Evolutionary conservation across 805 yeast genomes (phyloP), one percentile per base, ranked within the genome.

Genomic region (Kodamaea leandrae): DNA sequence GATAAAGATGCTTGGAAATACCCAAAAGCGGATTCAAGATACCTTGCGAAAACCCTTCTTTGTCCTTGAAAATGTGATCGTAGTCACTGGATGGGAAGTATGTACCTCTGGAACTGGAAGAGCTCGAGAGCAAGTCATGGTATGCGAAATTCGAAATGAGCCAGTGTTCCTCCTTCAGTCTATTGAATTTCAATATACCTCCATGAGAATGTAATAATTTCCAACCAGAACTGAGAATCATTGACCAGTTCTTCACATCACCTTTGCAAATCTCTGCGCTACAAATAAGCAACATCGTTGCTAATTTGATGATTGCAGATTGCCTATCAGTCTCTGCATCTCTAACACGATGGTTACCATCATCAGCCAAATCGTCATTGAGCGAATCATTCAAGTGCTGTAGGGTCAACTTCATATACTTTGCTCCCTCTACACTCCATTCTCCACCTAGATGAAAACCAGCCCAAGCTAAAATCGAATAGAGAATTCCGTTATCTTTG

Each of bases 181-280:
- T 67, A 49, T 72, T 74, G 58, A 67, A 66, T 39, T 64, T 64
- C 16, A 80, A 71, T 18, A 83, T 60, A 0, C 91, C 91, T 10
- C 90, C 91, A 45, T 79, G 72, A 39, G 68, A 58, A 41, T 70
- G 65, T 27, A 86, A 74, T 19, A 86, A 63, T 42, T 75, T 74
- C 33, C 86, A 81, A 2, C 89, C 88, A 72, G 79, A 73, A 30
- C 72, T 71, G 42, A 86, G 64, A 51, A 82, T 77, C 19, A 76
- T 68, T 2, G 83, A 75, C 95, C 95, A 86, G 53, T 80, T 77
- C 26, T 72, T 72, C 25, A 84, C 87, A 57, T 86, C 95, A 6
- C 95, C 95, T 48, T 80, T 75, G 61, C 91, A 86, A 39, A 86
- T 83, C 54, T 85, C 89, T 1, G 86, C 90, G n/a, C 84, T 87